A percentile compares a stretch with the other conserved stretches of the same genome.
These are phyloP conservation scores for Acacia acuminata DNA, from an alignment of 306 rosid species.

Conservation along the genomic window DNA sequence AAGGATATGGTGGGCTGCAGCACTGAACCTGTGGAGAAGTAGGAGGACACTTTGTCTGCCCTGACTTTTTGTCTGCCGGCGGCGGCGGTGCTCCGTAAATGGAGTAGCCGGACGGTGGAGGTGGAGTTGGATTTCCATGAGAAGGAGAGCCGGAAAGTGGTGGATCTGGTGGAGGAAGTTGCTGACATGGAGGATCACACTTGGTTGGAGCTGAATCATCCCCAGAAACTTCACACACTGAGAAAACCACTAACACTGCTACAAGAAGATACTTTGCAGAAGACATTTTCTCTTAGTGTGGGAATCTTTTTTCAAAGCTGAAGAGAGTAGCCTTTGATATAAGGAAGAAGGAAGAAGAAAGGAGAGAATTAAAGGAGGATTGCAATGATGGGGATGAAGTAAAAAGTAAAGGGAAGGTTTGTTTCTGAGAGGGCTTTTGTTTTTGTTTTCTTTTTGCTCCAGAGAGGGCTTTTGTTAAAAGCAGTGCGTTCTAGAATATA, in stretches of 20 bases:
- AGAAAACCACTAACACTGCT: conserved; percentile 6
- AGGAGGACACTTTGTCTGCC: conserved; percentile 45
- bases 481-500: conserved; percentile 17
- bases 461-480: not conserved
- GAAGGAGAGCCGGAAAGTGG: conserved; percentile 35
- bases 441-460: too few species aligned
- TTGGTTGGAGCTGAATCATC: conserved; percentile 25
- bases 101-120: conserved; percentile 28
- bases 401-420: not conserved
- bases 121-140: conserved; percentile 32
- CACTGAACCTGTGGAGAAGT: conserved; percentile 29
- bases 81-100: conserved; percentile 34
- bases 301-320: not conserved
- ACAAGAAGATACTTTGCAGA: conserved; percentile 18
- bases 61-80: conserved; percentile 16
- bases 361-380: not conserved
- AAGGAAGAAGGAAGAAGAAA: not conserved
- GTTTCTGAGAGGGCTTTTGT: not conserved
- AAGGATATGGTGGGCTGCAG: conserved; percentile 41
- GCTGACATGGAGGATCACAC: conserved; percentile 40
- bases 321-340: not conserved
- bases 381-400: not conserved
- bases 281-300: conserved; percentile 12
- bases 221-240: conserved; percentile 30
- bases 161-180: conserved; percentile 33